Evolutionary conservation across 805 yeast genomes (phyloP).

Genomic region (Metschnikowia gelsemii): DNA sequence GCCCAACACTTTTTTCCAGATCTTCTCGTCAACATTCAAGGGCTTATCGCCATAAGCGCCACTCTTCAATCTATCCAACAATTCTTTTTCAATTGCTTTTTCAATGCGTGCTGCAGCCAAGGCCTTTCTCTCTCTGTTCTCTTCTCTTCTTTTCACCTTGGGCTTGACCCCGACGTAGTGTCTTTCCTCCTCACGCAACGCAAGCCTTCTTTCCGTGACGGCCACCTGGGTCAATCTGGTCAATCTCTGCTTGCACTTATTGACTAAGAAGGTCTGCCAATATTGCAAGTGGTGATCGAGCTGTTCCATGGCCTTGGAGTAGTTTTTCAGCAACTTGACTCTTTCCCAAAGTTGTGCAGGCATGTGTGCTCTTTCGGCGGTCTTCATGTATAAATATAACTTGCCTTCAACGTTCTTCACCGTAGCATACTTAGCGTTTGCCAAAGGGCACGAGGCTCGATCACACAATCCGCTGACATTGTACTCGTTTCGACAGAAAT

Average conservation of each 20-base stretch:
- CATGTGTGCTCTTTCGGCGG: constrained; percentile 95
- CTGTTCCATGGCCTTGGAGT: constrained; percentile 82
- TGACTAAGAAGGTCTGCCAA: constrained; percentile 90
- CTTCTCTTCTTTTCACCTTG: constrained; percentile 93
- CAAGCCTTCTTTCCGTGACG: constrained; percentile 90
- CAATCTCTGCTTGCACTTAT: constrained; percentile 94
- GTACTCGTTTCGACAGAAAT: constrained; percentile 93
- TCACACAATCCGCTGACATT: constrained; percentile 93
- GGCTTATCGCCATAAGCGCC: constrained; percentile 99
- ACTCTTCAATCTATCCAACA: constrained; percentile 89
- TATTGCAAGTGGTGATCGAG: constrained; percentile 82
- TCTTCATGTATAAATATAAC: constrained; percentile 87
- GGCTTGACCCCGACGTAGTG: constrained; percentile 90
- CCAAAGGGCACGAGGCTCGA: constrained; percentile 93
- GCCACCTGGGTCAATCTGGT: constrained; percentile 95
- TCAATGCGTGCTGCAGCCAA: constrained; percentile 95
- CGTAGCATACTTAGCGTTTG: constrained; percentile 89
- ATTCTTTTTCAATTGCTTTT: constrained; percentile 92
- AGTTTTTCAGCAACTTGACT: constrained; percentile 84
- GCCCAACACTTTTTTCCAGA: constrained; percentile 93
- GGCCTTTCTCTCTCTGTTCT: constrained; percentile 93
- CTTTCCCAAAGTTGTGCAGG: constrained; percentile 96
- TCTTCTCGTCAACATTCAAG: constrained; percentile 89
- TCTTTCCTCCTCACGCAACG: constrained; percentile 87
- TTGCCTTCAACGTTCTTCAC: constrained; percentile 78